Base-by-base conservation (phyloP, 2,329 filamentous ascomycete species). In the Bipolaris gigantea region DNA sequence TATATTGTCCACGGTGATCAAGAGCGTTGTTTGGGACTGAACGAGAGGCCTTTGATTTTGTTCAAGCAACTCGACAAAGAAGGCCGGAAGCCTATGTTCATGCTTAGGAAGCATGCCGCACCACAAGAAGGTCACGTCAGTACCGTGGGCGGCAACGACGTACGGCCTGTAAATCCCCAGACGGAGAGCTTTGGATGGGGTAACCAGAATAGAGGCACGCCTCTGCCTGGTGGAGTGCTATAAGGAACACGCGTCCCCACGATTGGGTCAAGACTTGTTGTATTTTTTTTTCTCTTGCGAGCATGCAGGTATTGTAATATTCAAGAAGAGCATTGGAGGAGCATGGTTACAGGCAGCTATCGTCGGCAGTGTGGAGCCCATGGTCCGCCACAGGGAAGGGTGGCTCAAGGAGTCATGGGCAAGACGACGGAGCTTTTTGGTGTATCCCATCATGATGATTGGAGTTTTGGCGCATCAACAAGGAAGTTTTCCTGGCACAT, bases 1-100 rank as follows among this genome's bases (percentile, higher is more conserved):
- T 99, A 97, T 72, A 99, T 99, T 72, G 94, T 99, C 4, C 96
- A 97, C 66, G 94, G 94, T n/a, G 92, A 97, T 69, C 92, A 97
- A 75, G 94, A 99, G 77, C 87, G 94, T 13, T 97, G 93, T 73
- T 77, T 99, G 34, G 91, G 89, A 0, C 80, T 96, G 62, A 89
- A 97, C 53, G 94, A 99, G 77, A 93, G 95, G 68, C 94, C 94
- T 9, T 79, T 99, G 54, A 95, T 97, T 59, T 77, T 99, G 58
- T 99, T 99, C 78, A 99, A 99, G 77, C 92, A 97, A 73, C 80
- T 99, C 52, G 92, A 97, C 72, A 92, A 92, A 73, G 94, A 97
- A 78, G 94, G 94, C 42, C 89, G 95, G 77, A 99, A 97, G 73
- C 94, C 94, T 19, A 97, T 97, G 94, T 99, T 99, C 71, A 99